Percentiles rank a stretch among this genome's conserved stretches.
phyloP scores from a whole-genome alignment of 2,329 filamentous ascomycete species.

The Xylaria sp. region DNA sequence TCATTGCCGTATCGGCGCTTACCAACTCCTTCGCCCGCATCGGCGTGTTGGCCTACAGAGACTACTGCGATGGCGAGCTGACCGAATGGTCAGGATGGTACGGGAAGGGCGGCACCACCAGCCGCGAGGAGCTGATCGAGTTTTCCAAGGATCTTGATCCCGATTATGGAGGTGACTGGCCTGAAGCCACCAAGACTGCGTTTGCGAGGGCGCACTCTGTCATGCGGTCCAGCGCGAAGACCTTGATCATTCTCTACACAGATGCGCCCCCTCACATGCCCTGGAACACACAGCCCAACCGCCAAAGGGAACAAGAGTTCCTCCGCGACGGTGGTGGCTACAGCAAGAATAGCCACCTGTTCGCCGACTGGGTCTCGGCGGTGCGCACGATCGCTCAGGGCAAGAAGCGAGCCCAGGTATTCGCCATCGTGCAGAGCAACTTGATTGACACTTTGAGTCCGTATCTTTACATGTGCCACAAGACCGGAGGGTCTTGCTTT shows the following conservation, averaged over 20 bases:
- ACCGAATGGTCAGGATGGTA: conserved; percentile 56
- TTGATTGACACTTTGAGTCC: conserved; percentile 32
- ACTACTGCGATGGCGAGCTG: conserved; percentile 44
- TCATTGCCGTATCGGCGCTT: conserved; percentile 52
- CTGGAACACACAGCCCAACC: conserved; percentile 31
- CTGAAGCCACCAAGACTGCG: conserved; percentile 53
- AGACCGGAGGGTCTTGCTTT: conserved; percentile 47
- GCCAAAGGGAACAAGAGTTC: conserved; percentile 32
- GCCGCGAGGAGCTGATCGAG: conserved; percentile 40
- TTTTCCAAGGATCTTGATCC: conserved; percentile 41
- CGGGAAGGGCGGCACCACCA: conserved; percentile 27
- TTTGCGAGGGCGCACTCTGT: conserved; percentile 49
- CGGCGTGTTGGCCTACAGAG: conserved; percentile 54
- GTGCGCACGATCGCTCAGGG: conserved; percentile 39
- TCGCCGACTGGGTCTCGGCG: conserved; percentile 49
- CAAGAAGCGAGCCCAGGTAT: conserved; percentile 47
- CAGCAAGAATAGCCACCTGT: conserved; percentile 39
- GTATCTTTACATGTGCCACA: conserved; percentile 46
- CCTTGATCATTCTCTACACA: conserved; percentile 52
- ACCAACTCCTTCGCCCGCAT: conserved; percentile 54
- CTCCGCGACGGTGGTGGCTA: conserved; percentile 25
- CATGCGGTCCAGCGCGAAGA: conserved; percentile 52
- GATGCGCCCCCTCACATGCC: conserved; percentile 52
- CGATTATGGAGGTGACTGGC: conserved; percentile 44
- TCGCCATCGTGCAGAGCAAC: conserved; percentile 42